These are phyloP conservation scores for Ramaria sp. DNA, from an alignment of 768 basidiomycete genomes.

Conservation along the genomic window DNA sequence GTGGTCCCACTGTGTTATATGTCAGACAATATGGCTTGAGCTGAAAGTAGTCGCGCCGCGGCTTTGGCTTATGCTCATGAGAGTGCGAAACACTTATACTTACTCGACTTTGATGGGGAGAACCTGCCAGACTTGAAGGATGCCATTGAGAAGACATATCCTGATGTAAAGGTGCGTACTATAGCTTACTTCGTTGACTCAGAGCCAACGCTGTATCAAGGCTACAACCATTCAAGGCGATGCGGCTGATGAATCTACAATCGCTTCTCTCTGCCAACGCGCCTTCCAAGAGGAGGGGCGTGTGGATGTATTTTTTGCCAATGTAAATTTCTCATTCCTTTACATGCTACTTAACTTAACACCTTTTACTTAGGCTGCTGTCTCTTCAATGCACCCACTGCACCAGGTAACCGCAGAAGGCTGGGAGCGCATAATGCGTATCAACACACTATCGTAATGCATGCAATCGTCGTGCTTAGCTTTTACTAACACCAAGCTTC, in stretches of 20 bases:
- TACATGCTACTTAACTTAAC: background rate
- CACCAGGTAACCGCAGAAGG: constrained; percentile 45
- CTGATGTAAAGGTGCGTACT: constrained; percentile 63
- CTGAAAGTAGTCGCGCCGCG: constrained; percentile 47
- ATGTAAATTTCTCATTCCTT: constrained; percentile 34
- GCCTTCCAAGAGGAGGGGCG: constrained; percentile 74
- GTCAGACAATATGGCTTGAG: background rate
- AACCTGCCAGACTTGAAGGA: constrained; percentile 64
- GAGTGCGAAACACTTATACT: constrained; percentile 69
- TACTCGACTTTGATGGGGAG: constrained; percentile 57
- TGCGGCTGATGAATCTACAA: constrained; percentile 66
- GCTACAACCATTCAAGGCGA: constrained; percentile 72
- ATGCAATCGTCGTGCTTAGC: constrained; percentile 4
- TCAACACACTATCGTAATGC: constrained; percentile 57
- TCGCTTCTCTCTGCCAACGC: constrained; percentile 56
- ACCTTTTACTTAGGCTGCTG: constrained; percentile 45
- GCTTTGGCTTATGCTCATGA: constrained; percentile 71
- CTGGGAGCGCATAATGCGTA: constrained; percentile 67
- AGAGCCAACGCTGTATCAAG: constrained; percentile 27
- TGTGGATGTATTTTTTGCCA: constrained; percentile 92
- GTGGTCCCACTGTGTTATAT: constrained; percentile 14
- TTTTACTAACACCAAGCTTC: background rate
- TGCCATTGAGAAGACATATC: constrained; percentile 54
- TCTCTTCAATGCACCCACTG: constrained; percentile 35
- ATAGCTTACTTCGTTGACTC: background rate